Conservation (phyloP, 305 asterid species). For the Ruellia speciosa region DNA sequence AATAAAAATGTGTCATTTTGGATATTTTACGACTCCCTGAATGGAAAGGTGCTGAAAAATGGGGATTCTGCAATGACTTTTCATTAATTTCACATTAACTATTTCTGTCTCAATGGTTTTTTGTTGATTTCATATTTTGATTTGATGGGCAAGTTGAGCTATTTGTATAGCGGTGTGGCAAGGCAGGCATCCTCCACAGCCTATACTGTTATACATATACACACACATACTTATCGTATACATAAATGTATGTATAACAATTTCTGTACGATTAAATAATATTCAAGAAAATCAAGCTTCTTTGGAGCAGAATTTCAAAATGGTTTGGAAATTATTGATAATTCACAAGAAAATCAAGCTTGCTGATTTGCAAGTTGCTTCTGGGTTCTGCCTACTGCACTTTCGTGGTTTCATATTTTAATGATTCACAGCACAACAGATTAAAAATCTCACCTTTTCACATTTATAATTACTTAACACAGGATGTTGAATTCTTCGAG, state of each 20-base stretch:
- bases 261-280: not conserved
- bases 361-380: not conserved
- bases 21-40: not conserved
- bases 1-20: not conserved
- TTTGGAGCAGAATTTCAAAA: too few species aligned
- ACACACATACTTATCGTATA: not conserved
- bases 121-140: too few species aligned
- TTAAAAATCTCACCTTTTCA: too few species aligned
- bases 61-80: not conserved
- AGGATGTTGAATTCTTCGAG: too few species aligned
- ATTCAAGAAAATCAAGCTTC: too few species aligned
- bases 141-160: too few species aligned
- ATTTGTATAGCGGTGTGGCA: not conserved
- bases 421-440: not conserved
- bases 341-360: too few species aligned
- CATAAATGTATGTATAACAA: not conserved
- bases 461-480: too few species aligned
- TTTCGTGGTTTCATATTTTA: not conserved
- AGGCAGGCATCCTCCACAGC: not conserved
- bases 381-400: not conserved
- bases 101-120: not conserved
- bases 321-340: too few species aligned
- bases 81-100: not conserved
- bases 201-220: not conserved
- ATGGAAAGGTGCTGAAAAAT: not conserved